Evolutionary conservation across 2,329 filamentous ascomycete genomes (phyloP).

Genomic region (Colletotrichum costaricense): DNA sequence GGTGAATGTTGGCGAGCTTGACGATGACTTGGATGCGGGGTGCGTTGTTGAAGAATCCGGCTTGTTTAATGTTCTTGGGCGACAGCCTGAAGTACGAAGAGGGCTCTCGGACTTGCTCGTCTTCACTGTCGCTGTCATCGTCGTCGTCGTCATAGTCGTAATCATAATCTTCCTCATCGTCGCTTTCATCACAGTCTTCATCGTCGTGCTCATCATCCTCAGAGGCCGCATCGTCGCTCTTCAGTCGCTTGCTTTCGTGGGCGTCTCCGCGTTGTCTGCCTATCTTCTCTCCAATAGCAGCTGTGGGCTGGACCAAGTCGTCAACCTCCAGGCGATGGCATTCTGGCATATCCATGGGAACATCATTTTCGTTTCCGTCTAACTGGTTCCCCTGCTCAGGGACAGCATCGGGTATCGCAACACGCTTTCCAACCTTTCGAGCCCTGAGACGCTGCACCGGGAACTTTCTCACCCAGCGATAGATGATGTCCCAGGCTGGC

Average conservation of each 20-base stretch:
- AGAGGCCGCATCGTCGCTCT: slow-evolving; percentile 38
- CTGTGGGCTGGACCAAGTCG: neutral
- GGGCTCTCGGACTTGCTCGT: slow-evolving; percentile 31
- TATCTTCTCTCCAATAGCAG: neutral
- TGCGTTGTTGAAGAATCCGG: slow-evolving; percentile 43
- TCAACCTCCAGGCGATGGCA: neutral
- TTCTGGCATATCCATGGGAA: neutral
- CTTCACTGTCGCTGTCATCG: slow-evolving; percentile 34
- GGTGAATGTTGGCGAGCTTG: slow-evolving; percentile 70
- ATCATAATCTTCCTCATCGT: slow-evolving; percentile 36
- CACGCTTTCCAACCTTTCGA: neutral
- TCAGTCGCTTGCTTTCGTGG: neutral
- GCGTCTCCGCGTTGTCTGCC: neutral
- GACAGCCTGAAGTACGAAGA: slow-evolving; percentile 42
- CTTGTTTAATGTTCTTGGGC: slow-evolving; percentile 40
- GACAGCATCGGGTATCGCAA: neutral
- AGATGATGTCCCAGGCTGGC: slow-evolving; percentile 57
- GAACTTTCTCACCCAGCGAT: slow-evolving; percentile 41
- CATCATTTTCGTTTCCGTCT: neutral
- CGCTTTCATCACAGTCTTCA: slow-evolving; percentile 39
- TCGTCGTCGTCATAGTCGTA: slow-evolving; percentile 1
- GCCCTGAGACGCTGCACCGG: neutral
- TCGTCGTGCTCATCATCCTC: slow-evolving; percentile 37
- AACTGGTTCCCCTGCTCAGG: neutral
- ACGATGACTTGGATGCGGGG: slow-evolving; percentile 69